These are phyloP conservation scores for Russula earlei DNA, from an alignment of 768 basidiomycete genomes.

Conservation along the genomic window DNA sequence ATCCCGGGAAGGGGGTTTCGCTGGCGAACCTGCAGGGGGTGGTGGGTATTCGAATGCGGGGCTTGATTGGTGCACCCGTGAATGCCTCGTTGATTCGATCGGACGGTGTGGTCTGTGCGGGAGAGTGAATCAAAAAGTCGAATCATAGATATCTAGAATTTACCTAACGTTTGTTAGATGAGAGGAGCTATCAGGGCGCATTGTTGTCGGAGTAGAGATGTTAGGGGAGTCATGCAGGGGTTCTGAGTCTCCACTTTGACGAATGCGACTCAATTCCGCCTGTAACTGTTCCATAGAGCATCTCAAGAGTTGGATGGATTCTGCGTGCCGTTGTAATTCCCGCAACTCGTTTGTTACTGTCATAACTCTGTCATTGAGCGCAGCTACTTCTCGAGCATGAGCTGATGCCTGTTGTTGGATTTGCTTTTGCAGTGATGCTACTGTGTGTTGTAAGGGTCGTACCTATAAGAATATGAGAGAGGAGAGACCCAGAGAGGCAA, in stretches of 20 bases:
- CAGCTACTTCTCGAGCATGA: slow-evolving; percentile 13
- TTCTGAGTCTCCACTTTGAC: slow-evolving; percentile 1
- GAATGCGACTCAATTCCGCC: slow-evolving; percentile 13
- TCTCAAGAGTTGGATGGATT: slow-evolving; percentile 15
- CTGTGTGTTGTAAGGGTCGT: slow-evolving; percentile 12
- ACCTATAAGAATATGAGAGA: slow-evolving; percentile 6
- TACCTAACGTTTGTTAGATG: slow-evolving; percentile 6
- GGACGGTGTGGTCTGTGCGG: background rate
- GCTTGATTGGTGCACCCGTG: slow-evolving; percentile 5
- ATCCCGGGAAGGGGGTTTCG: slow-evolving; percentile 22
- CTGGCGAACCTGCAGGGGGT: slow-evolving; percentile 16
- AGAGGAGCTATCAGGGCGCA: slow-evolving; percentile 3
- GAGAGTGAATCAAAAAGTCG: background rate
- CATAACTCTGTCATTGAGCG: slow-evolving; percentile 11
- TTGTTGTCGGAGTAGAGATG: slow-evolving; percentile 1
- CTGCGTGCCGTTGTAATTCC: slow-evolving; percentile 14
- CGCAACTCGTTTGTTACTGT: slow-evolving; percentile 13
- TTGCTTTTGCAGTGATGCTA: slow-evolving; percentile 15
- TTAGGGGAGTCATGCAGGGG: slow-evolving; percentile 11
- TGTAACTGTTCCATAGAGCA: slow-evolving; percentile 15
- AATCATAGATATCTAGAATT: background rate
- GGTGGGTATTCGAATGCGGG: slow-evolving; percentile 19
- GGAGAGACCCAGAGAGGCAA: background rate
- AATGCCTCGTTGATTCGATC: background rate
- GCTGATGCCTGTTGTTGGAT: slow-evolving; percentile 14